Conservation (phyloP, 148 eudicot species). For the Camellia japonica region DNA sequence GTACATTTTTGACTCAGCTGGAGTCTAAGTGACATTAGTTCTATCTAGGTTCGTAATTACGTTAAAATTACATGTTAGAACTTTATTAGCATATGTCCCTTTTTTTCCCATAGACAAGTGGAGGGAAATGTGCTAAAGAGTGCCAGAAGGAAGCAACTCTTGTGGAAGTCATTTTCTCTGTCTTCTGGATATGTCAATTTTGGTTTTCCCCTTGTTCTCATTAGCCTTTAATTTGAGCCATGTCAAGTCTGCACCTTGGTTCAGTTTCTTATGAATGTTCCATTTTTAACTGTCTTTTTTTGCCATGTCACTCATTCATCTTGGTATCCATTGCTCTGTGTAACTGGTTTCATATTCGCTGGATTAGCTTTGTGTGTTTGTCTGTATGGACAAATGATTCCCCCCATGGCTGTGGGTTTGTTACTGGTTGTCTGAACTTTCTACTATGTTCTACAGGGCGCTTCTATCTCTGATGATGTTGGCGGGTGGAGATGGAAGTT, state of each 20-base stretch:
- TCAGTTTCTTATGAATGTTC: constrained; percentile 7
- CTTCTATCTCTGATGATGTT: constrained; percentile 48
- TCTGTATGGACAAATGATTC: neutral
- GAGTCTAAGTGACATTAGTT: too few species aligned
- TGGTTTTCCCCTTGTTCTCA: neutral
- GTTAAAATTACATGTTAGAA: too few species aligned
- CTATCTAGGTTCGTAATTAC: too few species aligned
- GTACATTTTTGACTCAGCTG: too few species aligned
- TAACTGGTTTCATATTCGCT: neutral
- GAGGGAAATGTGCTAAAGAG: too few species aligned
- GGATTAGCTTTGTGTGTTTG: neutral
- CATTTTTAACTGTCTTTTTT: neutral
- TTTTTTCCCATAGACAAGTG: too few species aligned
- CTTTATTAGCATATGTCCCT: too few species aligned
- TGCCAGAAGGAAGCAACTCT: too few species aligned
- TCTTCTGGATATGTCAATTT: too few species aligned
- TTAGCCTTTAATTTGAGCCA: neutral
- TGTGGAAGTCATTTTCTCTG: too few species aligned
- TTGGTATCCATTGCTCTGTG: neutral
- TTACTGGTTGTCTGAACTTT: constrained; percentile 11
- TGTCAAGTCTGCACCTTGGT: neutral
- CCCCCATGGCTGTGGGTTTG: neutral
- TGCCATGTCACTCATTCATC: neutral
- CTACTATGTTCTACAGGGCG: constrained; percentile 37
- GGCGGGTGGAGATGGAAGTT: constrained; percentile 78